Percentiles rank a stretch among this genome's conserved stretches.
Conservation (phyloP, 305 asterid genomes). For the Salvia sclarea region DNA sequence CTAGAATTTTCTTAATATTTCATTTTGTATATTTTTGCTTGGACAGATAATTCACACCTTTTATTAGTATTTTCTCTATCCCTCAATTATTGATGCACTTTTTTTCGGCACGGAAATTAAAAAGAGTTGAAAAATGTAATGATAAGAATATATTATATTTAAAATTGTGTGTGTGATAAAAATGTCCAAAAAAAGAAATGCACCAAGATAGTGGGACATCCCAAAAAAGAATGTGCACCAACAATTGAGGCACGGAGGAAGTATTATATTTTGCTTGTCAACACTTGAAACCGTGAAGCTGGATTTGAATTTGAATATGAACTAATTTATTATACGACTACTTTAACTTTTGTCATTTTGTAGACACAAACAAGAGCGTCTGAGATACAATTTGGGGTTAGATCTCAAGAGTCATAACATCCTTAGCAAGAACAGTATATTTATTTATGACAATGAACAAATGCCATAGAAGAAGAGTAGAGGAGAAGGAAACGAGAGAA, state of each 20-base stretch:
- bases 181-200: too few relatives aligned
- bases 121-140: too few relatives aligned
- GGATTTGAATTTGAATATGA: slow-evolving; percentile 5
- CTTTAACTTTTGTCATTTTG: not conserved
- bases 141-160: too few relatives aligned
- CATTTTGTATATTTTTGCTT: not conserved
- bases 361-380: slow-evolving; percentile 1
- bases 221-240: too few relatives aligned
- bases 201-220: too few relatives aligned
- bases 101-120: too few relatives aligned
- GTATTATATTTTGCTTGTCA: not conserved
- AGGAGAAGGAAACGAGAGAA: not conserved
- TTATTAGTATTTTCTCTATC: too few relatives aligned
- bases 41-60: not conserved
- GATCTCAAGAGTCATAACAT: slow-evolving; percentile 13
- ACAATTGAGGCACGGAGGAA: too few relatives aligned
- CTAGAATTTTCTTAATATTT: not conserved
- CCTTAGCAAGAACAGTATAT: not conserved
- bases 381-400: not conserved
- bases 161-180: too few relatives aligned
- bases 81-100: too few relatives aligned
- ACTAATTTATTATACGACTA: not conserved
- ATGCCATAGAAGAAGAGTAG: not conserved
- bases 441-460: not conserved
- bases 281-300: not conserved